Base-by-base conservation (phyloP, 768 basidiomycete genomes). In the Tremella yokohamensis region DNA sequence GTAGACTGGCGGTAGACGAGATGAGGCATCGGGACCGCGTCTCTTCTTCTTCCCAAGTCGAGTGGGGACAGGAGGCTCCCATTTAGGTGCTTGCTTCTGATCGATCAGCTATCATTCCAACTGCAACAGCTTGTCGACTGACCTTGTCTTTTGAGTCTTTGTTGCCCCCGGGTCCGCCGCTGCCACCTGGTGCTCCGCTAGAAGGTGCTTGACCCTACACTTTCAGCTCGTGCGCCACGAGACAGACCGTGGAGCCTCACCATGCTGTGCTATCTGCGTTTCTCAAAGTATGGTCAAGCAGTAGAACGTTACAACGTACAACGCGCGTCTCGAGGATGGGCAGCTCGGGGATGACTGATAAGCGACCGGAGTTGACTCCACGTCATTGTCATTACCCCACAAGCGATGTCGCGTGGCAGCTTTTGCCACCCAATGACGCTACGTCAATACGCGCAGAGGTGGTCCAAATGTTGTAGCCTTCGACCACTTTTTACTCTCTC, bases 41-140 rank as follows among this genome's bases (percentile, higher is more conserved):
- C 84, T 84, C 81, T 92, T 98, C 84, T 91, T 93, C 84, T 93
- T 96, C 49, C 93, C 93, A 37, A 97, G 90, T 59, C 90, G 88
- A 47, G 94, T 96, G 13, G 94, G 93, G 58, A 96, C 84, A 69
- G 94, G 94, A 8, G 94, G 92, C 76, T 98, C 94, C 92, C 93
- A 98, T 84, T 97, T 96, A 79, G 86, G 84, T 74, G 83, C 80
- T 56, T 73, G 60, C 19, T 51, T 37, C 38, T 40, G 19, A 42
- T 13, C 49, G 15, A 38, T 25, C 26, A 44, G 47, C 16, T 9
- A 20, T n/a, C n/a, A n/a, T 8, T 25, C 15, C 13, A 18, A 56
- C 16, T 1, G 16, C 18, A 48, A 15, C 22, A 9, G 19, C 25
- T 1, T 48, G 38, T 25, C 20, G 8, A 56, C 64, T 38, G n/a